phyloP scores from a whole-genome alignment of 1,284 basidiomycete species.

The Hortiboletus rubellus region DNA sequence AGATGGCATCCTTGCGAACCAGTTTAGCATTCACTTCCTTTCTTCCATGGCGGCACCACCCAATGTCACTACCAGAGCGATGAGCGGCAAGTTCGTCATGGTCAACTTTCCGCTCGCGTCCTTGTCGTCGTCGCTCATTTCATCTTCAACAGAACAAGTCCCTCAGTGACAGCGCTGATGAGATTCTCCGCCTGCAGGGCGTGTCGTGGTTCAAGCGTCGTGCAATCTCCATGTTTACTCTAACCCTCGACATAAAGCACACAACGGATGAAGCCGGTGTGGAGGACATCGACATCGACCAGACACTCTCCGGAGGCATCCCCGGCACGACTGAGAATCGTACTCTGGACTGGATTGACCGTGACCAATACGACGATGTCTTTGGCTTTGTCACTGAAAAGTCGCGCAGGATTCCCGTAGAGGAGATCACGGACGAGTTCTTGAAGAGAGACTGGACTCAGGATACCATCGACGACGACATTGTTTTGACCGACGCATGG shows the following conservation, averaged over 20 bases:
- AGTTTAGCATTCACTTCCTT: neutral
- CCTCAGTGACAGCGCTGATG: conserved; percentile 46
- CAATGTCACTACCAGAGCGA: conserved; percentile 44
- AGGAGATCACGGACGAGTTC: conserved; percentile 51
- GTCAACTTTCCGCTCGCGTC: conserved; percentile 28
- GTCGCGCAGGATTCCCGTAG: conserved; percentile 48
- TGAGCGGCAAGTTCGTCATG: conserved; percentile 45
- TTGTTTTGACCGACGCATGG: conserved; percentile 50
- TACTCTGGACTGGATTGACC: conserved; percentile 41
- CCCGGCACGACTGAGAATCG: conserved; percentile 43
- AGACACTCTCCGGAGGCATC: conserved; percentile 46
- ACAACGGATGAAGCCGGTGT: conserved; percentile 42
- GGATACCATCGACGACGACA: conserved; percentile 52
- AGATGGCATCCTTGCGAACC: neutral
- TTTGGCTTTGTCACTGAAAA: conserved; percentile 49
- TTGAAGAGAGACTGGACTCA: conserved; percentile 54
- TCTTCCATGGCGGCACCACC: conserved; percentile 50
- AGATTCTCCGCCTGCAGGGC: conserved; percentile 52
- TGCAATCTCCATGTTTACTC: conserved; percentile 40
- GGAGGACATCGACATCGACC: conserved; percentile 49
- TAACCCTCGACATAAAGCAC: conserved; percentile 46
- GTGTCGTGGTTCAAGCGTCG: conserved; percentile 49
- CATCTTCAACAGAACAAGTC: conserved; percentile 29
- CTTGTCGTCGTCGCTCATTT: conserved; percentile 1
- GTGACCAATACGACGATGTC: conserved; percentile 40